Conservation (phyloP, 192 early-diverging fungal species). For the Funneliformis mosseae region DNA sequence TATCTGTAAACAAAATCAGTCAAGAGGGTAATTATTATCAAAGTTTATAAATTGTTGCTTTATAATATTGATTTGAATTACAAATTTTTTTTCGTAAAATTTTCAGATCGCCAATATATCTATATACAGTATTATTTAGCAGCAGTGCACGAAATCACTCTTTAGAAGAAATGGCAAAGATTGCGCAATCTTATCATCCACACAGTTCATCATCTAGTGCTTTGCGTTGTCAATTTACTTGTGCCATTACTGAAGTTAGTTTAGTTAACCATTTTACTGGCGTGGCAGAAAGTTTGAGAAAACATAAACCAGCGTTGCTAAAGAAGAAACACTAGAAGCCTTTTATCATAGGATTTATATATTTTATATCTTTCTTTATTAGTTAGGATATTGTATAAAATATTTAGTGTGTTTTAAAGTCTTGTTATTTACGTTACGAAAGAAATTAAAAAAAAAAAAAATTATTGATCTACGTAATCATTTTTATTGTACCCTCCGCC, state of each 20-base stretch:
- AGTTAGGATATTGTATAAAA: too few species aligned
- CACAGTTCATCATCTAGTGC: too few species aligned
- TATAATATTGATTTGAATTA: background rate
- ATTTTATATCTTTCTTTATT: too few species aligned
- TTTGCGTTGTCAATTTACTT: conserved; percentile 10
- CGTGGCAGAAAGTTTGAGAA: conserved; percentile 21
- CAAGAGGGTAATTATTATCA: conserved; percentile 4
- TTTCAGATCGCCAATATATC: conserved; percentile 17
- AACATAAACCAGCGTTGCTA: conserved; percentile 21
- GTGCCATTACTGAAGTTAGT: background rate
- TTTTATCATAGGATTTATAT: too few species aligned
- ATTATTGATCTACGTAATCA: too few species aligned
- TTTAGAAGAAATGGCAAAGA: conserved; percentile 22
- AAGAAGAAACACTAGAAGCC: background rate
- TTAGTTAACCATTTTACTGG: conserved; percentile 9
- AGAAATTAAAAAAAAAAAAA: too few species aligned
- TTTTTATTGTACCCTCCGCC: too few species aligned
- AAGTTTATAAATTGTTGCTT: too few species aligned
- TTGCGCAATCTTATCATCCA: conserved; percentile 23
- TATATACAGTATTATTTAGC: conserved; percentile 23
- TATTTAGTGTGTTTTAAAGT: too few species aligned
- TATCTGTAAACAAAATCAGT: background rate
- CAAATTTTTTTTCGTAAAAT: background rate
- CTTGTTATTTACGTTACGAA: too few species aligned
- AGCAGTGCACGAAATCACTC: background rate